These are phyloP conservation scores for Backusella tarrabulga DNA, from an alignment of 192 early-diverging fungal genomes.

Conservation along the genomic window DNA sequence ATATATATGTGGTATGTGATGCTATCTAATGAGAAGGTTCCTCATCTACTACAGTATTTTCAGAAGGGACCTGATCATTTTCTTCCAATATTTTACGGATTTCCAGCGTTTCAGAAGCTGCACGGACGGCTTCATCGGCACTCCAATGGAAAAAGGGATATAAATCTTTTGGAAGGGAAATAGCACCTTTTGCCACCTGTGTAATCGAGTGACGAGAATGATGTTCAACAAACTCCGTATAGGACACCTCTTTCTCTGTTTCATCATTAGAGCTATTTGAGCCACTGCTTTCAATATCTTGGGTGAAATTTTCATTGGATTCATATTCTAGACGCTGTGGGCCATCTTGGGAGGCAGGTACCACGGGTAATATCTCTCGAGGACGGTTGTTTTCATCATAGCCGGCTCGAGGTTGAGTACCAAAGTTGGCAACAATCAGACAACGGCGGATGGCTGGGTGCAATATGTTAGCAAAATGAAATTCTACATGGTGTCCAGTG, in stretches of 20 bases:
- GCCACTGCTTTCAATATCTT: not conserved
- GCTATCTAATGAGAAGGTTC: not conserved
- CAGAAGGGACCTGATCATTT: not conserved
- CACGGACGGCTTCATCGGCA: constrained; percentile 33
- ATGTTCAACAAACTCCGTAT: not conserved
- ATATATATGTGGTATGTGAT: not conserved
- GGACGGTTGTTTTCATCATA: not conserved
- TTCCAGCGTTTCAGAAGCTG: constrained; percentile 14
- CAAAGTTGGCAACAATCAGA: constrained; percentile 36
- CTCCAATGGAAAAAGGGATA: constrained; percentile 42
- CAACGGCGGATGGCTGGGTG: constrained; percentile 28
- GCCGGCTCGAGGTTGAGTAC: constrained; percentile 13
- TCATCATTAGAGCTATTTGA: not conserved
- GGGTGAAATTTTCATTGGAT: not conserved
- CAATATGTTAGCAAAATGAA: constrained; percentile 36
- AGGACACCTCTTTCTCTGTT: not conserved
- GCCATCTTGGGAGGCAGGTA: constrained; percentile 33
- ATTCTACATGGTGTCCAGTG: constrained; percentile 31
- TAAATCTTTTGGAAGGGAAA: constrained; percentile 25
- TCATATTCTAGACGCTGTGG: not conserved
- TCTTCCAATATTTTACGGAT: not conserved
- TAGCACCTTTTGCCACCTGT: constrained; percentile 1
- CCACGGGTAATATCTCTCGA: constrained; percentile 35
- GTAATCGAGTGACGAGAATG: not conserved
- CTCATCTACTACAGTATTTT: not conserved